Base-by-base conservation (phyloP, 1,284 basidiomycete species). In the Tilletia indica region DNA sequence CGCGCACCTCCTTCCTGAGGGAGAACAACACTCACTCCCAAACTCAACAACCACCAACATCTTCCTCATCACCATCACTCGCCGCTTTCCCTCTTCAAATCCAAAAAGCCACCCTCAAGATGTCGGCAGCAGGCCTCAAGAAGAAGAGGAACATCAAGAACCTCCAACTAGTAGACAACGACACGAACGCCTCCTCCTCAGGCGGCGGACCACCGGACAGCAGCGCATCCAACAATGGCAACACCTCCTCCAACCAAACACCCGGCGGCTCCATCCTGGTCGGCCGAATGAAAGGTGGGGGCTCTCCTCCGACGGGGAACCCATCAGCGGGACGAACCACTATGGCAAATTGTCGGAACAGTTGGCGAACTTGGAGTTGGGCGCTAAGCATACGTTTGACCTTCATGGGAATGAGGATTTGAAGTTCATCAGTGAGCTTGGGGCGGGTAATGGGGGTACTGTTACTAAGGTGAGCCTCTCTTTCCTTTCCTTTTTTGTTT, bases 381-480 rank as follows among this genome's bases (percentile, higher is more conserved):
- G 85, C 48, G 74, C 76, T 34, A 21, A 38, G 34, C 76, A 82
- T 36, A 86, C 85, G 77, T 77, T 86, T 31, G 86, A 86, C 67
- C 71, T 86, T 48, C 77, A 84, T 63, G 8, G 14, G 21, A 83
- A 81, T 63, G 84, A 85, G 70, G 85, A 86, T 69, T 76, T 86
- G 38, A 77, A 90, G 85, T 90, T 93, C 74, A 85, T 98, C 42
- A 87, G 89, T 38, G 96, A 99, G 85, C 88, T 99, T 2, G 96
- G 96, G 0, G 91, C 94, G 75, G 96, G 96, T n/a, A 98, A 98
- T 82, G 94, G 96, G 0, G 96, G 97, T 54, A 97, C 94, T 68
- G 97, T 99, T 70, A 93, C 92, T 84, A 93, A 93, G 86, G 95
- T 80, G 70, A 68, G 71, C 16, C 21, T 1, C 42, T 14, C 42